Evolutionary conservation across 164 flowering plant genomes (phyloP), one percentile per base, ranked within the genome.

Genomic region (Sedum album): DNA sequence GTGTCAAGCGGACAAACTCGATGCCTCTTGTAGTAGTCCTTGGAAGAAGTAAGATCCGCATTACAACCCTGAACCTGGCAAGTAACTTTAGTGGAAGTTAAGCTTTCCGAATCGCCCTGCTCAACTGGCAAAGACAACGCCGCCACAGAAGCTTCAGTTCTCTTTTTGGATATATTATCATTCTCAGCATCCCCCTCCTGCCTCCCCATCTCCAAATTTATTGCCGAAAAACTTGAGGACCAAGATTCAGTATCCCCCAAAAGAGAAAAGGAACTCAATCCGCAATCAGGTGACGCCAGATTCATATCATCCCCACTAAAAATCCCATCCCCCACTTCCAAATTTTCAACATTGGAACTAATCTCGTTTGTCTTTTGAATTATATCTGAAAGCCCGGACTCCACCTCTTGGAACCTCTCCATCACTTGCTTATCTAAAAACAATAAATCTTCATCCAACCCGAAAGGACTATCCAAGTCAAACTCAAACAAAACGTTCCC

Each of bases 1-100:
- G 74, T 41, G 13, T 72, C 71, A 61, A 39, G 38, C 21, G 51
- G 62, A 13, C 74, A 72, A 62, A 72, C 74, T n/a, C 35, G 68
- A 51, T 72, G 74, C 71, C 67, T 61, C 36, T 72, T 72, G 48
- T 72, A 69, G 67, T 72, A 72, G 67, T 72, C 74, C 60, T 72
- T 72, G 5, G 71, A 67, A 28, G 70, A 68, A 35, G 48, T 68
- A 7, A 72, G 71, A 48, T 72, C 71, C 62, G 25, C 51, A 60
- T 49, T 49, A 68, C 74, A 72, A 15, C 74, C 74, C 51, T 61
- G 71, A 44, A 72, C 74, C 21, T 68, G 74, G 64, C 74, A 72
- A 61, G 68, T 44, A 31, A 65, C 46, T 41, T 64, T 67, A n/a
- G 46, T 69, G 38, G 42, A 31, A 28, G 18, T 9, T 7, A 60